Conservation (phyloP, 495 filamentous ascomycete genomes). For the Talaromyces ruber region DNA sequence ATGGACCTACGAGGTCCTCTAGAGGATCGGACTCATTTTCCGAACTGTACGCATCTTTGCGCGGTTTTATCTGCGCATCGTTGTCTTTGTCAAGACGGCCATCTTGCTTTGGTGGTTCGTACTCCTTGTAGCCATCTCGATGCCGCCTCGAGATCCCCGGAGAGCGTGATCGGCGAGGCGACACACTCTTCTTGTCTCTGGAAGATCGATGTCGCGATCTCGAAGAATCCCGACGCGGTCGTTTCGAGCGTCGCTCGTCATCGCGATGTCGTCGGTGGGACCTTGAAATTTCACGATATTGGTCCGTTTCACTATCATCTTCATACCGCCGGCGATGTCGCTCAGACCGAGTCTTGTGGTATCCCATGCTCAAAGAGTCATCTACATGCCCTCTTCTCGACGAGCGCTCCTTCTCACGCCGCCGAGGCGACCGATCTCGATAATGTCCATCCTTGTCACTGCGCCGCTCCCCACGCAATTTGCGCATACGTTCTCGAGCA, state of each 20-base stretch:
- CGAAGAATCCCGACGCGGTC: constrained; percentile 1
- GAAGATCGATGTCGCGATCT: background rate
- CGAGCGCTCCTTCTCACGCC: constrained; percentile 1
- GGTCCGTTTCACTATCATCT: background rate
- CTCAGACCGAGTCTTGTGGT: background rate
- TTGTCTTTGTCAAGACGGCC: background rate
- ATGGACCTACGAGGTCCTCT: constrained; percentile 73
- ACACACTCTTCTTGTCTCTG: constrained; percentile 13
- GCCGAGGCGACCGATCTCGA: background rate
- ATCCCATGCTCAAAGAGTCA: background rate
- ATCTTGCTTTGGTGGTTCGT: background rate
- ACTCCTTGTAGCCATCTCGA: background rate
- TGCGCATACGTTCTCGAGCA: constrained; percentile 46
- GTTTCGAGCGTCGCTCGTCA: background rate
- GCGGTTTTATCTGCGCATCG: background rate
- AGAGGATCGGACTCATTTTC: constrained; percentile 63
- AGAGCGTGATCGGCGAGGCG: constrained; percentile 20
- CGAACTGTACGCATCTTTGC: background rate
- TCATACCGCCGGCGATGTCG: constrained; percentile 3
- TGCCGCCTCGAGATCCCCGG: constrained; percentile 20
- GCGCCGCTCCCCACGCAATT: constrained; percentile 28
- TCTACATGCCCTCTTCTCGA: background rate
- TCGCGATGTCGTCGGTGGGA: constrained; percentile 3
- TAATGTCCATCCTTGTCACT: background rate
- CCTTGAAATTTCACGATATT: background rate